phyloP scores from a whole-genome alignment of 2,329 filamentous ascomycete genomes.

The Aspergillus niger region DNA sequence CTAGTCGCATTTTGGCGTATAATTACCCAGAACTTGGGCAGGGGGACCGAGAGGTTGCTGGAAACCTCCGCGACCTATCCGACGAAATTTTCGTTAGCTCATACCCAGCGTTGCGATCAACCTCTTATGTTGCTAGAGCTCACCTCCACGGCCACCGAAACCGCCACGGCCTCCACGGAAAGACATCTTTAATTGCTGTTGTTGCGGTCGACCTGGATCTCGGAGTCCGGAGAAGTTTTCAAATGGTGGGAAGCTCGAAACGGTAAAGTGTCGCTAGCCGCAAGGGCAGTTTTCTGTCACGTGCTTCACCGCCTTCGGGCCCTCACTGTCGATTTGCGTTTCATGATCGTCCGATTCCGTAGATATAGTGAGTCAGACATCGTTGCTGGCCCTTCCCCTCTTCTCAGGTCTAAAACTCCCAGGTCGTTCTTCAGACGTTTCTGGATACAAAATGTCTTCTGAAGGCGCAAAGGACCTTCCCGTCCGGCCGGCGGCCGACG shows the following conservation, averaged over 20 bases:
- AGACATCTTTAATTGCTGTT: slow-evolving; percentile 56
- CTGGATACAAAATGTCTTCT: slow-evolving; percentile 34
- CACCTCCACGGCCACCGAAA: slow-evolving; percentile 46
- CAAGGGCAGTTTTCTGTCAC: slow-evolving; percentile 38
- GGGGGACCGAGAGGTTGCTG: slow-evolving; percentile 64
- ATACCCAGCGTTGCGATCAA: slow-evolving; percentile 11
- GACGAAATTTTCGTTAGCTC: slow-evolving; percentile 40
- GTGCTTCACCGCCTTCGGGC: slow-evolving; percentile 39
- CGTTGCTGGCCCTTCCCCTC: slow-evolving; percentile 13
- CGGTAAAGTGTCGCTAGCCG: slow-evolving; percentile 42
- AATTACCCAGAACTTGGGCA: slow-evolving; percentile 59
- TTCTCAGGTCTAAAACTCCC: slow-evolving; percentile 28
- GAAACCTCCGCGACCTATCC: slow-evolving; percentile 62
- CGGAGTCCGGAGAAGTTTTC: slow-evolving; percentile 42
- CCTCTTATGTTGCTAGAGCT: slow-evolving; percentile 29
- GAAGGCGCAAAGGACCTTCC: slow-evolving; percentile 41
- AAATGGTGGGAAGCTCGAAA: slow-evolving; percentile 48
- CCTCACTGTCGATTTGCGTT: slow-evolving; percentile 24
- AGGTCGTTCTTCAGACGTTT: slow-evolving; percentile 11
- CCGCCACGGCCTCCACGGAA: slow-evolving; percentile 61
- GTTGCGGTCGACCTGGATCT: slow-evolving; percentile 29
- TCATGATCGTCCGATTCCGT: slow-evolving; percentile 10
- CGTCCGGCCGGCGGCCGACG: slow-evolving; percentile 36
- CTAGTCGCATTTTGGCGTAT: slow-evolving; percentile 3
- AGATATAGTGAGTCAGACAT: slow-evolving; percentile 14